Evolutionary conservation across 75 land plant species (phyloP).

Genomic region (Azolla pinnata): DNA sequence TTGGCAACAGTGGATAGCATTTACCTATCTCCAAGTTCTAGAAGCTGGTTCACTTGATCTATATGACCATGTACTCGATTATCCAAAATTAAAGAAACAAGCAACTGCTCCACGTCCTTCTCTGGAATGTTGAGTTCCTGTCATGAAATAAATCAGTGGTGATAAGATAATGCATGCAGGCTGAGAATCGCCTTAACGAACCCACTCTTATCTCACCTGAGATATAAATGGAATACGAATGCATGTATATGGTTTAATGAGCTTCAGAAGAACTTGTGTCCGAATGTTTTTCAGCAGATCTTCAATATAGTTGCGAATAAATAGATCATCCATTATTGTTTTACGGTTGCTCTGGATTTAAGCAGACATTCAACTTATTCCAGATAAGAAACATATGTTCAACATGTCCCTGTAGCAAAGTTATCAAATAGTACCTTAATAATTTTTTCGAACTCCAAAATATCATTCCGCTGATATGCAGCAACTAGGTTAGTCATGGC

Average conservation of each 20-base stretch:
- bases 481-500: slow-evolving; percentile 98
- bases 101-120: slow-evolving; percentile 83
- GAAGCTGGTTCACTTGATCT: slow-evolving; percentile 88
- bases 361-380: neutral
- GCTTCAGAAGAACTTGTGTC: slow-evolving; percentile 90
- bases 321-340: slow-evolving; percentile 96
- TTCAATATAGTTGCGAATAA: slow-evolving; percentile 92
- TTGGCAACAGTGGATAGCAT: no score
- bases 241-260: slow-evolving; percentile 93
- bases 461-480: slow-evolving; percentile 92
- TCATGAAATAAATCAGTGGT: neutral
- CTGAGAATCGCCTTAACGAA: no score
- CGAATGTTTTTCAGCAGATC: slow-evolving; percentile 87
- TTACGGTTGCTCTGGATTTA: slow-evolving; percentile 70
- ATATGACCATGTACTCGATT: slow-evolving; percentile 86
- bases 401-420: neutral
- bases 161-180: slow-evolving; percentile 1
- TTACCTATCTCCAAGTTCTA: slow-evolving; percentile 84
- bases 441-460: slow-evolving; percentile 93
- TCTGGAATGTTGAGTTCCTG: slow-evolving; percentile 98
- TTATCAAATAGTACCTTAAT: slow-evolving; percentile 48
- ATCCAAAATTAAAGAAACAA: slow-evolving; percentile 87
- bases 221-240: slow-evolving; percentile 94
- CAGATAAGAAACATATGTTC: neutral
- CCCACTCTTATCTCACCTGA: slow-evolving; percentile 37